phyloP scores from a whole-genome alignment of 805 yeast genomes.

The Yueomyces sinensis region DNA sequence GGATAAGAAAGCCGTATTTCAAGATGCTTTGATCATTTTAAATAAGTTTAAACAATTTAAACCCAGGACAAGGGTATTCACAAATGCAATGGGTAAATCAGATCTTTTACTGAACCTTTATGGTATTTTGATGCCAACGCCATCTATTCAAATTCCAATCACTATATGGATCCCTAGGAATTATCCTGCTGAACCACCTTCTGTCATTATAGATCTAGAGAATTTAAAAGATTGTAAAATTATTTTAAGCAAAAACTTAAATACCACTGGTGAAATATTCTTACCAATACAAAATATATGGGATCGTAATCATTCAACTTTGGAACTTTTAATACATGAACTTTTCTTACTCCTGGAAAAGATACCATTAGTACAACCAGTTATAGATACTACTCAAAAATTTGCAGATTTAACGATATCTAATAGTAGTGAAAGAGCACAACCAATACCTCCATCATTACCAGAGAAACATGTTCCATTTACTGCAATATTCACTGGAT shows the following conservation, averaged over 20 bases:
- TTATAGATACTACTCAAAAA: no score
- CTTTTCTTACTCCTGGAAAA: no score
- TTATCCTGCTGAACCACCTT: conserved; percentile 60
- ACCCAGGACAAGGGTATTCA: conserved; percentile 56
- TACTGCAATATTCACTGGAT: no score
- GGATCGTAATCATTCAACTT: conserved; percentile 19
- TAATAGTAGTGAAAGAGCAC: background rate
- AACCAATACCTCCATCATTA: background rate
- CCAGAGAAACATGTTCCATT: no score
- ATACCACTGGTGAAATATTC: conserved; percentile 56
- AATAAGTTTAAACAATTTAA: conserved; percentile 41
- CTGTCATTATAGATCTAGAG: conserved; percentile 38
- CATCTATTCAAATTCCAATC: conserved; percentile 31
- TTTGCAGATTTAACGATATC: no score
- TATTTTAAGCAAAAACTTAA: conserved; percentile 53
- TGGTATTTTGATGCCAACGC: conserved; percentile 34
- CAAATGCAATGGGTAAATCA: conserved; percentile 44
- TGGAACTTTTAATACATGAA: conserved; percentile 7
- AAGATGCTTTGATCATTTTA: conserved; percentile 38
- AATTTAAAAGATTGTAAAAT: conserved; percentile 36
- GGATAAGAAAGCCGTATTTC: conserved; percentile 45
- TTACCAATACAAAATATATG: conserved; percentile 57
- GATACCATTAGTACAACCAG: no score
- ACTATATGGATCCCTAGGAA: conserved; percentile 65
- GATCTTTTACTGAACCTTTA: conserved; percentile 48